phyloP scores from a whole-genome alignment of 495 filamentous ascomycete species.

The Xylaria scruposa region DNA sequence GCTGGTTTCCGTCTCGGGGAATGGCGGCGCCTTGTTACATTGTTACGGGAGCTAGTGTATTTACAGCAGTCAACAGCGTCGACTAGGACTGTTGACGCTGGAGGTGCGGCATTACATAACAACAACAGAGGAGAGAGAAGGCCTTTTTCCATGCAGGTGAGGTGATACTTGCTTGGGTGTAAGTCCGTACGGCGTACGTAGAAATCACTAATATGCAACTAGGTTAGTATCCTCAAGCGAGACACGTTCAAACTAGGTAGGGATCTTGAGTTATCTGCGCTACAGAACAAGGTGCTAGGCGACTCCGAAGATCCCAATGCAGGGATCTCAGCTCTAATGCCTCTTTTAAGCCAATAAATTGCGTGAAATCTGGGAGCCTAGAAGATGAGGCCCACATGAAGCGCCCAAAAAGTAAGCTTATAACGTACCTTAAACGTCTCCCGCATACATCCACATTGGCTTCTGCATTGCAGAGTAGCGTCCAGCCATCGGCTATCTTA shows the following conservation, averaged over 20 bases:
- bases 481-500: slow-evolving; percentile 28
- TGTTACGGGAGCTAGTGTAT: neutral
- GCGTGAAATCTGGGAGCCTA: neutral
- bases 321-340: slow-evolving; percentile 16
- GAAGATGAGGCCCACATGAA: slow-evolving; percentile 15
- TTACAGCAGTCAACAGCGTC: neutral
- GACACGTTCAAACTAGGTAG: slow-evolving; percentile 12
- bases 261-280: slow-evolving; percentile 19
- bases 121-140: neutral
- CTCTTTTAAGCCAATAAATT: neutral
- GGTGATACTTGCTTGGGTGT: neutral
- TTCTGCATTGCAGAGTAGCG: slow-evolving; percentile 23
- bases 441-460: slow-evolving; percentile 23
- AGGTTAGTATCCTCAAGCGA: slow-evolving; percentile 11
- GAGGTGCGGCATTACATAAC: slow-evolving; percentile 6
- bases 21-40: slow-evolving; percentile 15
- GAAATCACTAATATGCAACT: neutral
- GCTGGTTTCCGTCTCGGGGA: neutral
- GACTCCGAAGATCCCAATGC: slow-evolving; percentile 23
- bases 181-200: neutral
- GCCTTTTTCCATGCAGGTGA: neutral
- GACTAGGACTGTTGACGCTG: neutral
- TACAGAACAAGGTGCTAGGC: slow-evolving; percentile 4
- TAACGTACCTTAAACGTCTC: slow-evolving; percentile 24
- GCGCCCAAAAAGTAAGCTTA: slow-evolving; percentile 16